Conservation (phyloP, 75 land plant species). For the Cunninghamia lanceolata region DNA sequence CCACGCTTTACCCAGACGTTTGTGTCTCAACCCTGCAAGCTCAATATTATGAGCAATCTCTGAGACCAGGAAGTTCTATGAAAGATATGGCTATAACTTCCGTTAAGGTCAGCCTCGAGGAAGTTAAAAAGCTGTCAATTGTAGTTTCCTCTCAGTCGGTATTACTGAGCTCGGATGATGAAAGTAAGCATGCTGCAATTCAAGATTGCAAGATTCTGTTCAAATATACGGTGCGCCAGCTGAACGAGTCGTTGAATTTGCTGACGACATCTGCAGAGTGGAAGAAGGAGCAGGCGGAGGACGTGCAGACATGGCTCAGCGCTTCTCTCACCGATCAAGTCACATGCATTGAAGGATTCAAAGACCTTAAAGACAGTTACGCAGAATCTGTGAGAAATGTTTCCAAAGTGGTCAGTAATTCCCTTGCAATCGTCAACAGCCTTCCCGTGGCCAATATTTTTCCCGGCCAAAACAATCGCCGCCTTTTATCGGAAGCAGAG, state of each 20-base stretch:
- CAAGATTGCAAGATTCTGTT: background rate
- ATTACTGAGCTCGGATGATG: background rate
- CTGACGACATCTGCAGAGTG: background rate
- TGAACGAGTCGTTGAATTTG: background rate
- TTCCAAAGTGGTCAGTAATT: background rate
- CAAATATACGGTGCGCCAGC: background rate
- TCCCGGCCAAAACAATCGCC: background rate
- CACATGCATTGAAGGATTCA: background rate
- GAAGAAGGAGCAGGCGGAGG: background rate
- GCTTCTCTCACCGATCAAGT: slow-evolving; percentile 7
- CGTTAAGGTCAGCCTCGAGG: background rate
- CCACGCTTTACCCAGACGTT: background rate
- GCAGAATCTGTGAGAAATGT: background rate
- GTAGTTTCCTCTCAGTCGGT: background rate
- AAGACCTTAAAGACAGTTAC: background rate
- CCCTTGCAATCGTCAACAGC: background rate
- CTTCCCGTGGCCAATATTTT: background rate
- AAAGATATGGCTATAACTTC: background rate
- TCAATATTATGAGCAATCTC: background rate
- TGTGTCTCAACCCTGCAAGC: background rate
- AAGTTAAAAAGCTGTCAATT: background rate
- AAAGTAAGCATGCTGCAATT: background rate
- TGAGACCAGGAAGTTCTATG: background rate
- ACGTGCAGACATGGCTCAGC: slow-evolving; percentile 13
- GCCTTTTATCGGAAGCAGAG: background rate